Conservation (phyloP, 2,329 filamentous ascomycete genomes). For the Cladosporium colombiae region DNA sequence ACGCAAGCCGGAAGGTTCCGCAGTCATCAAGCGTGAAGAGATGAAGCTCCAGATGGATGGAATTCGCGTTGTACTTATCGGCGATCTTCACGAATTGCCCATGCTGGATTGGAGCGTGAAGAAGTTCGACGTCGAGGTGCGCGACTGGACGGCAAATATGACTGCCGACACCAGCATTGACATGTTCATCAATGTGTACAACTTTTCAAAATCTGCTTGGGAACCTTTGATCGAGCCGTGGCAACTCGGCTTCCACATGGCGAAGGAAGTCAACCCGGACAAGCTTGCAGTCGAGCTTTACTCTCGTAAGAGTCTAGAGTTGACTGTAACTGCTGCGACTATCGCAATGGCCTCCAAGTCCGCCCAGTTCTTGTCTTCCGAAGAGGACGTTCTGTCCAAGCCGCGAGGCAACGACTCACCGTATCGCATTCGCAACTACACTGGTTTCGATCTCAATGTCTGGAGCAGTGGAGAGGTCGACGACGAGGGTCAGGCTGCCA, state of each 20-base stretch:
- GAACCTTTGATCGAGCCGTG: conserved; percentile 95
- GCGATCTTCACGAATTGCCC: conserved; percentile 91
- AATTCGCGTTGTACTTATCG: conserved; percentile 88
- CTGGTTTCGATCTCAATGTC: conserved; percentile 84
- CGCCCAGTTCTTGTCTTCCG: conserved; percentile 80
- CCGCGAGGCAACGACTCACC: conserved; percentile 88
- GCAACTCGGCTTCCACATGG: conserved; percentile 88
- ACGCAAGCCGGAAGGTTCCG: conserved; percentile 51
- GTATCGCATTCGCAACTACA: conserved; percentile 92
- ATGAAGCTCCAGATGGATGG: conserved; percentile 85
- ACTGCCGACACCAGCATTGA: conserved; percentile 88
- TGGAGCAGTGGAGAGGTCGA: conserved; percentile 77
- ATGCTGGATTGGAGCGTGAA: conserved; percentile 93
- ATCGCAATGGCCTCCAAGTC: conserved; percentile 94
- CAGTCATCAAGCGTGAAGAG: conserved; percentile 70
- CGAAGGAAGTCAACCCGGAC: conserved; percentile 73
- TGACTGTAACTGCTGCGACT: conserved; percentile 89
- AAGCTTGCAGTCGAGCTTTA: conserved; percentile 79
- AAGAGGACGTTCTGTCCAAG: conserved; percentile 91
- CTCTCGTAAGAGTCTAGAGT: conserved; percentile 86
- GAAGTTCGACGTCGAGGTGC: conserved; percentile 78
- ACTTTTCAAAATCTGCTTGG: conserved; percentile 98
- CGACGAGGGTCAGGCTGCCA: conserved; percentile 69
- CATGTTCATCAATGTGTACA: conserved; percentile 95
- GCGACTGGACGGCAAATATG: conserved; percentile 87